These are phyloP conservation scores for Yamadazyma buinensis DNA, from an alignment of 1,139 yeast species.

Conservation along the genomic window DNA sequence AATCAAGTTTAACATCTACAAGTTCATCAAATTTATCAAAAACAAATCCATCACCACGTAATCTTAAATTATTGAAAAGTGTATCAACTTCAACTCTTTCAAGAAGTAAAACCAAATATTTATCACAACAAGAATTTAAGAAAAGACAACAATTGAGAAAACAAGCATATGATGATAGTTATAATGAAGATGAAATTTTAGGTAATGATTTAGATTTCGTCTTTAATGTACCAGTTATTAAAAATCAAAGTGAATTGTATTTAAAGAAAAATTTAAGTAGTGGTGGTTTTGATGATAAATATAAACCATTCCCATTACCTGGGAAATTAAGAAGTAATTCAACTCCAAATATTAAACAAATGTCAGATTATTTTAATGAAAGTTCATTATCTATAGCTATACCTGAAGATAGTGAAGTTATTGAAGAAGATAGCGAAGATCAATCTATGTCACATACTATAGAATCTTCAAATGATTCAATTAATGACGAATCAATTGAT, in stretches of 20 bases:
- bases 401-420: slow-evolving; percentile 1
- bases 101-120: slow-evolving; percentile 35
- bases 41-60: neutral
- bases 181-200: slow-evolving; percentile 40
- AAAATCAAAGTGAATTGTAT: slow-evolving; percentile 34
- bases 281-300: slow-evolving; percentile 22
- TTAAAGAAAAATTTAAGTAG: slow-evolving; percentile 22
- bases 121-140: slow-evolving; percentile 35
- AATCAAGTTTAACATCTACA: slow-evolving; percentile 1
- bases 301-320: slow-evolving; percentile 38
- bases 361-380: neutral
- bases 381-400: slow-evolving; percentile 1
- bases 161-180: slow-evolving; percentile 42
- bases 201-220: slow-evolving; percentile 38
- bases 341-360: slow-evolving; percentile 12
- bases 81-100: slow-evolving; percentile 17
- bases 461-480: slow-evolving; percentile 3
- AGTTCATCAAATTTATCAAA: neutral
- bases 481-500: slow-evolving; percentile 4
- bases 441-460: slow-evolving; percentile 2
- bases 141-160: slow-evolving; percentile 38
- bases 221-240: slow-evolving; percentile 45
- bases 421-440: neutral
- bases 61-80: no score
- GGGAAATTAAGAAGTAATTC: slow-evolving; percentile 23